A percentile compares a stretch with the other conserved stretches of the same genome.
Evolutionary conservation across 2,329 filamentous ascomycete species (phyloP).

Genomic region (Talaromyces sp.): DNA sequence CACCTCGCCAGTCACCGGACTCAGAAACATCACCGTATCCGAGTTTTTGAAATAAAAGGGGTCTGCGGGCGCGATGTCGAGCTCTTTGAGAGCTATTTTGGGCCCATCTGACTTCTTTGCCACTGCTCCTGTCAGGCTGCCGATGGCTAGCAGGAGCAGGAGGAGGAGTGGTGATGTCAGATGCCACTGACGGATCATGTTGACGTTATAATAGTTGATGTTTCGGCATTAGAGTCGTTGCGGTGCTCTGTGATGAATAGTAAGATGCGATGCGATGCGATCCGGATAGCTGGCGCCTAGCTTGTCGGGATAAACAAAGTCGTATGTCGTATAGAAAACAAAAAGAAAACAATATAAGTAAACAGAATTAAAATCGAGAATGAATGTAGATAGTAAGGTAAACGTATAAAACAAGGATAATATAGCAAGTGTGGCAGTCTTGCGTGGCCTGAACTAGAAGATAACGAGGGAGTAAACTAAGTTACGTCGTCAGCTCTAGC

Average conservation of each 20-base stretch:
- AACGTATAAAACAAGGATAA: not conserved
- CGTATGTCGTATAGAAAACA: not conserved
- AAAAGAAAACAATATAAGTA: not conserved
- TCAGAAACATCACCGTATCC: constrained; percentile 73
- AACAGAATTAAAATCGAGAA: not conserved
- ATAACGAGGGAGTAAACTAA: not conserved
- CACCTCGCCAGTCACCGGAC: constrained; percentile 61
- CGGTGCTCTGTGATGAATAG: not conserved
- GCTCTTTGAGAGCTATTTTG: constrained; percentile 60
- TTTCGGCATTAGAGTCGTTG: constrained; percentile 17
- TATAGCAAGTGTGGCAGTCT: not conserved
- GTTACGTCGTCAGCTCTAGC: not conserved
- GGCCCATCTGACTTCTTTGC: constrained; percentile 60
- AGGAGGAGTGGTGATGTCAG: constrained; percentile 54
- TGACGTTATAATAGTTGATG: constrained; percentile 32
- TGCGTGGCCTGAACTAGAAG: constrained; percentile 3
- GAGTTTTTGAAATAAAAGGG: constrained; percentile 91
- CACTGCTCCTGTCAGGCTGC: constrained; percentile 16
- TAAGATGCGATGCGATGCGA: not conserved
- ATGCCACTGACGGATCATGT: constrained; percentile 44
- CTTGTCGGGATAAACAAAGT: not conserved
- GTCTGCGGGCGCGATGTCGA: constrained; percentile 64
- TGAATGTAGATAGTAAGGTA: not conserved
- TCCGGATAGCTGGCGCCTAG: not conserved
- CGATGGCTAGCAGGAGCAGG: constrained; percentile 48